Conservation (phyloP, 2,329 filamentous ascomycete genomes). For the Nemania serpens region DNA sequence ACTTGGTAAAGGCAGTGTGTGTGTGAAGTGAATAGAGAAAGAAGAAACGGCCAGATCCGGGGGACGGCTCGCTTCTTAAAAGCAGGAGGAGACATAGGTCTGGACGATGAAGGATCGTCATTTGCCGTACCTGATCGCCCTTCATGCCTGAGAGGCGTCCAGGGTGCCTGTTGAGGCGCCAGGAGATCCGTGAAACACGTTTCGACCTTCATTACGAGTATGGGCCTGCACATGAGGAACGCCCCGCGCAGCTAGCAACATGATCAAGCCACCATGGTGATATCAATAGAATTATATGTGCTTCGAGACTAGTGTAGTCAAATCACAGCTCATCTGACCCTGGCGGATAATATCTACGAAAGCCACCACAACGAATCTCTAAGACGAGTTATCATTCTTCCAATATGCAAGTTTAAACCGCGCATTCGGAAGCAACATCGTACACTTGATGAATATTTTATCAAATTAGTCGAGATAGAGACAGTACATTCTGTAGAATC, state of each 20-base stretch:
- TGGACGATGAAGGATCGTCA: conserved; percentile 46
- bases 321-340: background rate
- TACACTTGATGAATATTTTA: no score
- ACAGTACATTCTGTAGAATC: background rate
- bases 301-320: background rate
- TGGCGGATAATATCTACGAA: background rate
- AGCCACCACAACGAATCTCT: background rate
- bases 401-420: no score
- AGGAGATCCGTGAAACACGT: conserved; percentile 41
- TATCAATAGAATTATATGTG: background rate
- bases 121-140: conserved; percentile 40
- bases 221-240: conserved; percentile 12
- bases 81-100: conserved; percentile 34
- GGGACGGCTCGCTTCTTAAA: conserved; percentile 51
- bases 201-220: conserved; percentile 36
- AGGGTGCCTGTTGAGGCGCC: conserved; percentile 33
- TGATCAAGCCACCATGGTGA: conserved; percentile 7
- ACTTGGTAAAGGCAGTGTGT: conserved; percentile 30
- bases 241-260: conserved; percentile 6
- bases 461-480: background rate
- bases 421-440: no score
- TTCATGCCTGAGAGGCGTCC: conserved; percentile 32
- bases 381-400: no score
- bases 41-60: conserved; percentile 35
- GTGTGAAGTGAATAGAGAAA: conserved; percentile 35